phyloP scores from a whole-genome alignment of 495 filamentous ascomycete species.

The Penicillium soppii region DNA sequence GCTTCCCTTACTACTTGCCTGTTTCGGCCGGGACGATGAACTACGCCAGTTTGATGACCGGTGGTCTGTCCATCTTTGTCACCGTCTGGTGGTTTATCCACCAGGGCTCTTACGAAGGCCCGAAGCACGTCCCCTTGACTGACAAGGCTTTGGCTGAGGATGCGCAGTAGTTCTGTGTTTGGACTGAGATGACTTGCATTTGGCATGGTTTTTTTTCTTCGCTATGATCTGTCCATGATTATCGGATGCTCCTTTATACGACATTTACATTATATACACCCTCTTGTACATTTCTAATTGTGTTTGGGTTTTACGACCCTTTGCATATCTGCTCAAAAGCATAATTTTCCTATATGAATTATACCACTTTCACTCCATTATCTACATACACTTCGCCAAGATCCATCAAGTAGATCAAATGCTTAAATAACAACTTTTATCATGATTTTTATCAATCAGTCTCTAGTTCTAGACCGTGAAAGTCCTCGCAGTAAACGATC shows the following conservation, averaged over 20 bases:
- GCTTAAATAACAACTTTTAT: background rate
- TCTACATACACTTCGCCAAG: background rate
- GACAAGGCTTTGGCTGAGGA: conserved; percentile 32
- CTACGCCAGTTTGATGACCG: conserved; percentile 66
- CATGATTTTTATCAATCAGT: background rate
- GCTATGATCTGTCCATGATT: conserved; percentile 13
- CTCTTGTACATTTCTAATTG: conserved; percentile 13
- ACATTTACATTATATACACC: conserved; percentile 13
- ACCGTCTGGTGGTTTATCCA: conserved; percentile 41
- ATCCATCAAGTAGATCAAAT: background rate
- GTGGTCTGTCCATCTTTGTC: conserved; percentile 53
- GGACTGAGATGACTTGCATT: background rate
- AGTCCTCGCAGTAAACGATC: background rate
- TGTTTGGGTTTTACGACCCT: conserved; percentile 6
- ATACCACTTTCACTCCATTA: background rate
- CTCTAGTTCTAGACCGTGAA: background rate
- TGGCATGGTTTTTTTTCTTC: conserved; percentile 7
- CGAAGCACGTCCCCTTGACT: conserved; percentile 37
- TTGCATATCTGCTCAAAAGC: conserved; percentile 9
- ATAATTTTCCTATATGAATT: conserved; percentile 1
- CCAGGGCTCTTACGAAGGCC: conserved; percentile 35
- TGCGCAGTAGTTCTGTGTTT: conserved; percentile 19
- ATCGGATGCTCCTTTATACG: conserved; percentile 7
- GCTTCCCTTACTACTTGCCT: conserved; percentile 67
- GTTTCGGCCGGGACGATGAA: conserved; percentile 63